Percentiles rank a stretch among this genome's conserved stretches.
Conservation (phyloP, 75 land plant species). For the Selaginella moellendorffii region DNA sequence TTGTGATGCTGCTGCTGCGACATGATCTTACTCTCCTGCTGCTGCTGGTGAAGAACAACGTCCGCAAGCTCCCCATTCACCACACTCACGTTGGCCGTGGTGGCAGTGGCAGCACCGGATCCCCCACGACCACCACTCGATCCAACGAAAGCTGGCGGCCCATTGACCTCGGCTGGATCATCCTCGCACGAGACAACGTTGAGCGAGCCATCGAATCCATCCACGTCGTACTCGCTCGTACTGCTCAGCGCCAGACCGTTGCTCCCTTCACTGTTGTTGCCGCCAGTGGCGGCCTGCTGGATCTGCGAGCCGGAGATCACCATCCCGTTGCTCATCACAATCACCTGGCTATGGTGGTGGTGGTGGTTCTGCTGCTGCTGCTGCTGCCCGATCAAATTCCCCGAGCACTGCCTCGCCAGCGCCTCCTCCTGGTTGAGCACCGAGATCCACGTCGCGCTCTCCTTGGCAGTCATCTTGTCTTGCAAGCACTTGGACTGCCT, state of each 20-base stretch:
- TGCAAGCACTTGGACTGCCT: conserved; percentile 81
- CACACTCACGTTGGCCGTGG: neutral
- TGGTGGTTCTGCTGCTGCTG: too few relatives aligned
- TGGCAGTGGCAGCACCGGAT: neutral
- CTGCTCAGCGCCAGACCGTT: conserved; percentile 19
- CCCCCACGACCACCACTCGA: too few relatives aligned
- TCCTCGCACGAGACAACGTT: conserved; percentile 16
- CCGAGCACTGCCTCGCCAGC: conserved; percentile 1
- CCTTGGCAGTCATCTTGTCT: conserved; percentile 87
- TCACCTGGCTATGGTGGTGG: conserved; percentile 31
- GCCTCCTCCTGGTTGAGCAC: conserved; percentile 65
- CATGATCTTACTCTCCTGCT: neutral
- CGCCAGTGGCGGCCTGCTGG: too few relatives aligned
- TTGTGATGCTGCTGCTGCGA: neutral
- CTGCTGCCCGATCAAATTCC: neutral
- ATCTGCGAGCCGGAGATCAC: neutral
- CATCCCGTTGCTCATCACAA: conserved; percentile 23
- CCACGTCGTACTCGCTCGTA: conserved; percentile 70
- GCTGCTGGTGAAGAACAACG: neutral
- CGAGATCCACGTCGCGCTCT: conserved; percentile 66
- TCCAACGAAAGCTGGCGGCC: too few relatives aligned
- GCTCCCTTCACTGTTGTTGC: conserved; percentile 20
- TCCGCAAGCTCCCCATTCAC: conserved; percentile 5
- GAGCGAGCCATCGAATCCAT: conserved; percentile 40
- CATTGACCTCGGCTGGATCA: conserved; percentile 15